A percentile compares a stretch with the other conserved stretches of the same genome.
phyloP scores from a whole-genome alignment of 2,329 filamentous ascomycete genomes.

The Phaeosphaeria sp. region DNA sequence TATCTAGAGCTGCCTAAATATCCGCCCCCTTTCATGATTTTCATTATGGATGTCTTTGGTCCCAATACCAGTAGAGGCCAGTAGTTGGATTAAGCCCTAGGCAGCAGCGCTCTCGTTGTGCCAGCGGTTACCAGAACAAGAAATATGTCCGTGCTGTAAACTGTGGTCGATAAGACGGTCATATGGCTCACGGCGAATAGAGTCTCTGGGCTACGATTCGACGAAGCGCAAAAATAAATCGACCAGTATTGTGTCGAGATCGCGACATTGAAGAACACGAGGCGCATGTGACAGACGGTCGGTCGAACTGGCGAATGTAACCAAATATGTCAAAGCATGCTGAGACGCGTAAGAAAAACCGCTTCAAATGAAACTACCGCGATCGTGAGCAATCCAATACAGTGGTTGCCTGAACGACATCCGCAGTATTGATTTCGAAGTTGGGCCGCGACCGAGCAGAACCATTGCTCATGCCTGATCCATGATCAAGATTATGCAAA shows the following conservation, averaged over 20 bases:
- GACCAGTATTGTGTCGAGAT: not conserved
- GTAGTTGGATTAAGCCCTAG: slow-evolving; percentile 24
- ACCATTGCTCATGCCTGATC: slow-evolving; percentile 16
- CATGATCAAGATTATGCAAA: slow-evolving; percentile 21
- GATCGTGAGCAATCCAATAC: slow-evolving; percentile 5
- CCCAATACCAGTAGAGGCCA: not conserved
- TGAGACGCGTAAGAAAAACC: slow-evolving; percentile 11
- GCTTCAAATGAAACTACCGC: slow-evolving; percentile 5
- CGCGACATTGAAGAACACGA: slow-evolving; percentile 6
- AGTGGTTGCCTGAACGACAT: slow-evolving; percentile 19
- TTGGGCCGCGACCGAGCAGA: slow-evolving; percentile 13
- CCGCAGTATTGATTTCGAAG: not conserved
- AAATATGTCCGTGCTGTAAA: slow-evolving; percentile 11
- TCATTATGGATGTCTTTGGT: not conserved
- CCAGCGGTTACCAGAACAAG: slow-evolving; percentile 12
- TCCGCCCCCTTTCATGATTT: not conserved
- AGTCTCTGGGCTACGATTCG: slow-evolving; percentile 9
- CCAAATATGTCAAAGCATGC: slow-evolving; percentile 3
- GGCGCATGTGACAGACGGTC: slow-evolving; percentile 9
- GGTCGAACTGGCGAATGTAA: not conserved
- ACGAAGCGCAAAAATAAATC: slow-evolving; percentile 1
- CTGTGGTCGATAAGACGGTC: slow-evolving; percentile 9
- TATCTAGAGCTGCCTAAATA: not conserved
- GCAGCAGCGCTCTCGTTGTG: slow-evolving; percentile 17
- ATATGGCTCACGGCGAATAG: slow-evolving; percentile 7